Evolutionary conservation across 2,329 filamentous ascomycete genomes (phyloP), one percentile per base, ranked within the genome.

Genomic region (Alternaria triticimaculans): DNA sequence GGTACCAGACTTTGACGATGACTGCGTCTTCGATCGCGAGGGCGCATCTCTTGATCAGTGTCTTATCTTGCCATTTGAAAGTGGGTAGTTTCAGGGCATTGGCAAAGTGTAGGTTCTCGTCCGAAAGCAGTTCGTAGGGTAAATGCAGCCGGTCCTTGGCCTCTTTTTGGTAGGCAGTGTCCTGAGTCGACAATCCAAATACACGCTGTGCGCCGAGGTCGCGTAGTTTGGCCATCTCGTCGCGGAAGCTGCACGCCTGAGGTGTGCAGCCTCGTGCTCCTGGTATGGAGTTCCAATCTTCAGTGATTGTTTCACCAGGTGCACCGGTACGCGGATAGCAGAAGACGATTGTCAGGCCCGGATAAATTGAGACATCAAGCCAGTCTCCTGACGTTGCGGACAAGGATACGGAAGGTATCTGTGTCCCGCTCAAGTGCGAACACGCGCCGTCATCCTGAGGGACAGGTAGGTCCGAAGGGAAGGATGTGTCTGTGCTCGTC

Each of bases 161-260:
- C 66, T 83, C 78, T 43, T 69, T 68, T 60, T 84, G 81, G 62
- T 83, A 82, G 41, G 71, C 58, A n/a, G 78, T 80, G 49, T 76
- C 72, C 65, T 82, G 81, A 21, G 78, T 82, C 18, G 78, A 80
- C 18, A 81, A 55, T 25, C 81, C 81, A 62, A 80, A 83, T 28
- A 83, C 72, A 25, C 76, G 70, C 33, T 65, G 61, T 51, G 68
- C 66, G 55, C 67, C 69, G 50, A 67, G 61, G 53, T 61, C 61
- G 51, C 63, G 65, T 53, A 69, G 64, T 50, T 66, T 53, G 50
- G 49, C 51, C 57, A 68, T 64, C 43, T 68, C 65, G 54, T 82
- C 80, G 23, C 80, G 78, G 73, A 84, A 83, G 11, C 78, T 78
- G 69, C 82, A 83, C 14, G 81, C 81, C 72, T 82, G 81, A 6